A percentile compares a stretch with the other conserved stretches of the same genome.
These are phyloP conservation scores for Salix suchowensis DNA, from an alignment of 345 rosid genomes.

Conservation along the genomic window DNA sequence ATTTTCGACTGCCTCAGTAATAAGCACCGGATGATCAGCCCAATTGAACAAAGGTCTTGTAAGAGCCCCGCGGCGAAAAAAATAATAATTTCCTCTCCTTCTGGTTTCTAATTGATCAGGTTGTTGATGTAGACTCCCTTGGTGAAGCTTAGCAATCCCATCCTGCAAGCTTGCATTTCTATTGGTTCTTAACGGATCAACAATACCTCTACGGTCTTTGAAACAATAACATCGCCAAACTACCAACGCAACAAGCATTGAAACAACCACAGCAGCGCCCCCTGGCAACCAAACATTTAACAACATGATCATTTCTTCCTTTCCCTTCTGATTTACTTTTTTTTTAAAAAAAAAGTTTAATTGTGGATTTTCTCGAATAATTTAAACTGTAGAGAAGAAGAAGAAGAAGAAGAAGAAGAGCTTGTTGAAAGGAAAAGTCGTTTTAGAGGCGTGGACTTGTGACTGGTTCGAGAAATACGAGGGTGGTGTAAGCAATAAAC, in stretches of 20 bases:
- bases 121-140: constrained; percentile 33
- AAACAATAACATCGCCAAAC: constrained; percentile 44
- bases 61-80: constrained; percentile 41
- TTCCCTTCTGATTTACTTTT: background rate
- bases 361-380: background rate
- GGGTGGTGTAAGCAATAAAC: constrained; percentile 3
- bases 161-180: constrained; percentile 35
- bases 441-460: constrained; percentile 32
- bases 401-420: constrained; percentile 3
- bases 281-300: constrained; percentile 26
- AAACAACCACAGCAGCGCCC: constrained; percentile 20
- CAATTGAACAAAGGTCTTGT: constrained; percentile 55
- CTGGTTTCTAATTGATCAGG: constrained; percentile 41
- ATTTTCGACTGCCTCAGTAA: constrained; percentile 70
- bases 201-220: constrained; percentile 14
- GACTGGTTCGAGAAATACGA: constrained; percentile 47
- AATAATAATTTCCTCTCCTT: constrained; percentile 43
- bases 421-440: too few species aligned
- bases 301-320: constrained; percentile 44
- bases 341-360: background rate
- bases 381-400: background rate
- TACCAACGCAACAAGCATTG: constrained; percentile 28
- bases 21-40: constrained; percentile 69
- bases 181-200: background rate
- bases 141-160: constrained; percentile 62